Evolutionary conservation across 768 basidiomycete species (phyloP), one percentile per base, ranked within the genome.

Genomic region (Tylopilus rubrobrunneus): DNA sequence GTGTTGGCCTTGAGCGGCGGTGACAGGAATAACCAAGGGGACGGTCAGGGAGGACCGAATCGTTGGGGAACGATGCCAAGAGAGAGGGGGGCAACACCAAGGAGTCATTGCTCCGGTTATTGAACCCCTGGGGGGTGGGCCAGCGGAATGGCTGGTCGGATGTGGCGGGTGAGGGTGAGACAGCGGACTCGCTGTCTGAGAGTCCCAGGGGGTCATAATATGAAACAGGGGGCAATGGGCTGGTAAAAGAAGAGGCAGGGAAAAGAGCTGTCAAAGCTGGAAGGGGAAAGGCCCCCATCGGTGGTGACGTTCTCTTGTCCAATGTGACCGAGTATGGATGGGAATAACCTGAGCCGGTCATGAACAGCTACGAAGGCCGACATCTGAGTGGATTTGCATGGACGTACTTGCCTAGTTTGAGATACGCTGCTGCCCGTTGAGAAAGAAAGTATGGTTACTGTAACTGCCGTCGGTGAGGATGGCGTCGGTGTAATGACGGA

Each of bases 341-440:
- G 23, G 61, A 33, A 7, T 19, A 45, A 11, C 17, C 19, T 5
- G 21, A 45, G 23, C 56, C 56, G 14, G 56, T 62, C 0, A 71
- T 15, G 46, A 15, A 62, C 0, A 1, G 11, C 27, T 52, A 3
- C 41, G n/a, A 42, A 52, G 34, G 39, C 43, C 29, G 17, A 31
- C n/a, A 25, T 29, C 45, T 39, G 43, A 19, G 25, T 27, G 25
- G 6, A 21, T 44, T 27, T 25, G 31, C 10, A 29, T 7, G 47
- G 71, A 86, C 92, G 75, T 77, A 93, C 93, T 96, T 97, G 81
- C 85, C 86, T 74, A 96, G 81, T 78, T 93, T 95, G 56, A 98
- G 79, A 74, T 95, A 95, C 27, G 92, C 91, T 34, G 91, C 89
- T 4, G 92, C 90, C 42, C 95, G 83, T 98, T 98, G 33, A 95